Conservation (phyloP, 2,329 filamentous ascomycete genomes). For the Sarocladium brachiariae region DNA sequence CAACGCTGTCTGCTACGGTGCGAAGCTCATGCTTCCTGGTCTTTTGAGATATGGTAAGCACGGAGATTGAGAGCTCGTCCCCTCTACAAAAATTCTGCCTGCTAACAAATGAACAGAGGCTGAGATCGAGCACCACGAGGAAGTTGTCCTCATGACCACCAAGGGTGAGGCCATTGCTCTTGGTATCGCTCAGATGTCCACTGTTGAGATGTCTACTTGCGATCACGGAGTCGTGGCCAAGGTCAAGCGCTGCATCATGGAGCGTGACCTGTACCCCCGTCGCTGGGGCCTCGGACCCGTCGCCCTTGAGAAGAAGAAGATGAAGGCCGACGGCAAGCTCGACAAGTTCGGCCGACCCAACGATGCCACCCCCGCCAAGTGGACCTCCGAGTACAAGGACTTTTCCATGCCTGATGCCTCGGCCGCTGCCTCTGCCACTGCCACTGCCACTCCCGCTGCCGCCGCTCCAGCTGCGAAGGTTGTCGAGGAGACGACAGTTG, state of each 20-base stretch:
- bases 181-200: constrained; percentile 95
- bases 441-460: constrained; percentile 37
- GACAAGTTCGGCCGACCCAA: constrained; percentile 96
- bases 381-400: constrained; percentile 90
- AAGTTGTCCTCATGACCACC: constrained; percentile 96
- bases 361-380: constrained; percentile 87
- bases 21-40: constrained; percentile 97
- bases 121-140: constrained; percentile 88
- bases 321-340: constrained; percentile 95
- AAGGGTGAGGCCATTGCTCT: constrained; percentile 98
- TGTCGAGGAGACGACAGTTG: constrained; percentile 27
- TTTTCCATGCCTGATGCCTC: constrained; percentile 54
- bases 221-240: constrained; percentile 97
- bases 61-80: too few species aligned
- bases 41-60: constrained; percentile 77
- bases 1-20: constrained; percentile 97
- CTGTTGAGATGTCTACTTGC: constrained; percentile 91
- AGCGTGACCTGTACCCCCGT: constrained; percentile 93
- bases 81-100: too few species aligned
- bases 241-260: constrained; percentile 99
- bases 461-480: constrained; percentile 34
- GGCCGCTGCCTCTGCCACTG: constrained; percentile 36
- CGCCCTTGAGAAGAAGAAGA: constrained; percentile 97
- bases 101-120: too few species aligned
- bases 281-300: constrained; percentile 94